Evolutionary conservation across 345 rosid genomes (phyloP).

Genomic region (Trapa incisa): DNA sequence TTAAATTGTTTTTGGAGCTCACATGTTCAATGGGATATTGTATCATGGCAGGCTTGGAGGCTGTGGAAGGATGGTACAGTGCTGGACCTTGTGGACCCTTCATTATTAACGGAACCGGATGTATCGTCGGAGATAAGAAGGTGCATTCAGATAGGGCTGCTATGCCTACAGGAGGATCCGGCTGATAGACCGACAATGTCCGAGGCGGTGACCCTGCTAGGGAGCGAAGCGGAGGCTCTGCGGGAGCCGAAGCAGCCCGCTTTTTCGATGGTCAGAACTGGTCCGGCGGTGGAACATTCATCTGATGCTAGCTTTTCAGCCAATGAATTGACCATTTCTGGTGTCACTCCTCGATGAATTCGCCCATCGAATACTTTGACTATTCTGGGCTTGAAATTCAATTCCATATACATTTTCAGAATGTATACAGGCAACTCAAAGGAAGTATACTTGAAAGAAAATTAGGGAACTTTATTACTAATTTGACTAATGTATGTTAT

Average conservation of each 20-base stretch:
- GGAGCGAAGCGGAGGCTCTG: conserved; percentile 15
- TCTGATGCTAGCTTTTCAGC: neutral
- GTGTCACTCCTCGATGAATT: conserved; percentile 8
- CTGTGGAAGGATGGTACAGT: conserved; percentile 30
- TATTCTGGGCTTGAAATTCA: no score
- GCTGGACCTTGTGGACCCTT: conserved; percentile 25
- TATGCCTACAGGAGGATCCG: conserved; percentile 14
- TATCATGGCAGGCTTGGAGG: conserved; percentile 28
- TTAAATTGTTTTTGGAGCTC: no score
- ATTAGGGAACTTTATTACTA: no score
- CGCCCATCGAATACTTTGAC: no score
- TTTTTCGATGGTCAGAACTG: conserved; percentile 8
- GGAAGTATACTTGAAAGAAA: no score
- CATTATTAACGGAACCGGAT: conserved; percentile 13
- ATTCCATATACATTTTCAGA: no score
- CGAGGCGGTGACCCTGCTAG: conserved; percentile 21
- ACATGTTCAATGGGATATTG: neutral
- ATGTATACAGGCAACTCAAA: no score
- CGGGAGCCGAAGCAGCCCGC: conserved; percentile 18
- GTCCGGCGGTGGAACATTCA: neutral
- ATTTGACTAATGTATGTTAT: no score
- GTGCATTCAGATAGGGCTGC: conserved; percentile 33
- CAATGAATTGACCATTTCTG: conserved; percentile 9
- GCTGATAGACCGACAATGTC: conserved; percentile 40
- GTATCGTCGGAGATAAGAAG: conserved; percentile 18